Evolutionary conservation across 495 filamentous ascomycete genomes (phyloP), one percentile per base, ranked within the genome.

Genomic region (Diplogelasinospora grovesii): DNA sequence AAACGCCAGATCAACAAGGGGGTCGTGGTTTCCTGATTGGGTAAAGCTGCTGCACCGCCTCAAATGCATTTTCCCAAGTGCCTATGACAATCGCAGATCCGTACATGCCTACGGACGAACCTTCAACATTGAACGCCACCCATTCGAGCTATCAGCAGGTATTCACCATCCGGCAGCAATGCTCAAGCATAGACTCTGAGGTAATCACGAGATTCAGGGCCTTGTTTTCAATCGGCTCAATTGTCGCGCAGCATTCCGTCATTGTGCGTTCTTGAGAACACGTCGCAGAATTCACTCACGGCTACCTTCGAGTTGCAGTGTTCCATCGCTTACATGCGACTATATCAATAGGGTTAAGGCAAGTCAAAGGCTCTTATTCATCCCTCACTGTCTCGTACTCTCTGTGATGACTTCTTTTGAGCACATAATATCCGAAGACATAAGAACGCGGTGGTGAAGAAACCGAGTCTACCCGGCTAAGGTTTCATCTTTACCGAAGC

Each of bases 401-500:
- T 64, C 52, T 38, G 48, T 70, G 66, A 71, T 69, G 68, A 70
- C 51, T 44, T 54, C 38, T 32, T 49, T 63, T 61, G 64, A 64
- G 60, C 61, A 60, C 39, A 39, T 28, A 23, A 57, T 21, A 44
- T 15, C 66, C 64, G 56, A 54, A 70, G 66, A 67, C 62, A 27
- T 22, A 36, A 49, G 52, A 63, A 59, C 48, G 45, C 34, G 25
- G 50, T 39, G 27, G 52, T 30, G 54, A 57, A 59, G 66, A 70
- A 73, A 56, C 69, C 69, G 65, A 60, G 59, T 31, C 36, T 35
- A 27, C 39, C 22, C 16, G 30, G 25, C 60, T 62, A 53, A 59
- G 69, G 69, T 66, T 65, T 62, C 71, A 74, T 65, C 68, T 60
- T 45, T 66, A 60, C 49, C 63, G 62, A 54, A 54, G 40, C 61